Conservation (phyloP, 352 stramenopile species). For the Pythium sp. region DNA sequence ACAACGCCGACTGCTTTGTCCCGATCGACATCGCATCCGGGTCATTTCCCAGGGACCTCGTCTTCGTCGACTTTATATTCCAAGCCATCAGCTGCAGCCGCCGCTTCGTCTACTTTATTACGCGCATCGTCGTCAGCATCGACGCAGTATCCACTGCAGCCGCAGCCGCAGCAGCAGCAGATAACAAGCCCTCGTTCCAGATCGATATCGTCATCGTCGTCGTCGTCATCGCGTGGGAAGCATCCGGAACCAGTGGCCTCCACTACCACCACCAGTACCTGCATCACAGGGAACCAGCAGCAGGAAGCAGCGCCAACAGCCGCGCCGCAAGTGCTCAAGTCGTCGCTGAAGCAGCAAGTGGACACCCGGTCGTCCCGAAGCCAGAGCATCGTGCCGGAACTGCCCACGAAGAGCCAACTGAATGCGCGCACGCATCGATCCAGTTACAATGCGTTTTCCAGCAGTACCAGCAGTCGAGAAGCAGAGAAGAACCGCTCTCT, state of each 20-base stretch:
- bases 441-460: slow-evolving; percentile 10
- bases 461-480: slow-evolving; percentile 10
- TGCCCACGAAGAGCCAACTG: slow-evolving; percentile 14
- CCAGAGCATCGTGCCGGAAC: slow-evolving; percentile 18
- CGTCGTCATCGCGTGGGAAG: background rate
- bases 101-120: slow-evolving; percentile 4
- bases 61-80: slow-evolving; percentile 2
- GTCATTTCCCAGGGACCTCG: slow-evolving; percentile 1
- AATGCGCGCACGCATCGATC: slow-evolving; percentile 6
- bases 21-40: slow-evolving; percentile 16
- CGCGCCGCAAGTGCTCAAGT: slow-evolving; percentile 6
- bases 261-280: background rate
- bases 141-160: background rate
- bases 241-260: background rate
- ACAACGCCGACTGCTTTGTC: slow-evolving; percentile 15
- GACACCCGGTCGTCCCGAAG: slow-evolving; percentile 11
- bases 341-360: slow-evolving; percentile 7
- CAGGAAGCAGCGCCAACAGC: background rate
- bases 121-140: background rate
- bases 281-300: background rate
- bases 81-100: background rate
- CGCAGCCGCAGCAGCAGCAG: background rate
- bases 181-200: background rate
- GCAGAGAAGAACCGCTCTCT: slow-evolving; percentile 2
- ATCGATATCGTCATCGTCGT: background rate